Conservation (phyloP, 306 rosid species). For the Medicago ruthenica region DNA sequence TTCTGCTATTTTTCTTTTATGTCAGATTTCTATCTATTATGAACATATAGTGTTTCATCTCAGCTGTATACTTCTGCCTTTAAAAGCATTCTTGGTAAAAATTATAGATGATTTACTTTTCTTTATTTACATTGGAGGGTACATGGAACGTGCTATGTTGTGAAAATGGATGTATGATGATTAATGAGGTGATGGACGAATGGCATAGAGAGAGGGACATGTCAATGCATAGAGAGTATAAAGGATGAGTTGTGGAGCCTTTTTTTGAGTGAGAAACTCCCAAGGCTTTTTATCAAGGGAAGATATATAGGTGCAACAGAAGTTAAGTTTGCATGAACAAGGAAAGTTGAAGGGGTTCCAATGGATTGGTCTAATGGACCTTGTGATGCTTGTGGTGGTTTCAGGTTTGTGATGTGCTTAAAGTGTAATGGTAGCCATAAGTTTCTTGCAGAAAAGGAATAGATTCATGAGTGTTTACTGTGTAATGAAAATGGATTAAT, state of each 20-base stretch:
- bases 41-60: too few species aligned
- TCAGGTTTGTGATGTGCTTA: slow-evolving; percentile 74
- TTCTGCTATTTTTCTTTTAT: too few species aligned
- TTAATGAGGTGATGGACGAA: too few species aligned
- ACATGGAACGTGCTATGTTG: too few species aligned
- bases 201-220: slow-evolving; percentile 89
- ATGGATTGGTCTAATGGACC: slow-evolving; percentile 52
- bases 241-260: slow-evolving; percentile 74
- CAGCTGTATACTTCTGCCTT: too few species aligned
- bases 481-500: slow-evolving; percentile 94
- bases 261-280: slow-evolving; percentile 68
- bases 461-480: slow-evolving; percentile 46
- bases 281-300: slow-evolving; percentile 79
- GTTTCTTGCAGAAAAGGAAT: slow-evolving; percentile 48
- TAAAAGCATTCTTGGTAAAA: too few species aligned
- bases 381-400: slow-evolving; percentile 81
- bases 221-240: slow-evolving; percentile 79
- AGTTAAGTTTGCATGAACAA: slow-evolving; percentile 71
- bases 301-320: slow-evolving; percentile 85
- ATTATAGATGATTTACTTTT: too few species aligned
- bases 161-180: too few species aligned
- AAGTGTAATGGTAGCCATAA: slow-evolving; percentile 79
- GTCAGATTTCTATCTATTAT: too few species aligned
- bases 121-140: too few species aligned
- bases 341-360: slow-evolving; percentile 71